phyloP scores from a whole-genome alignment of 352 stramenopile species.

The Pythium dissotocum region DNA sequence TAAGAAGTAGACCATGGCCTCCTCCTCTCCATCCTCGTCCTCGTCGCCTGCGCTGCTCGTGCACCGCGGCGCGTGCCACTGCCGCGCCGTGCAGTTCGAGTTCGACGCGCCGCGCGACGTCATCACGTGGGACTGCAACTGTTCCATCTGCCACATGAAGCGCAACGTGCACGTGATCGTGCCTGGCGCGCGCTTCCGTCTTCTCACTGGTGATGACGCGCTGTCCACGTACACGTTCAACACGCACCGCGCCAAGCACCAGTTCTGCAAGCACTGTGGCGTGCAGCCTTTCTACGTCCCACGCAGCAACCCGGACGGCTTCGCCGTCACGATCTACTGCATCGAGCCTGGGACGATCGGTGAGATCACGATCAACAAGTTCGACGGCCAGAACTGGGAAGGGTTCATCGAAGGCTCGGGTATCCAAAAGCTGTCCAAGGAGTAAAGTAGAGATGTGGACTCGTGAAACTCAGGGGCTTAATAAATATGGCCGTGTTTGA shows the following conservation, averaged over 20 bases:
- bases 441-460: background rate
- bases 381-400: slow-evolving; percentile 82
- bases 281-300: slow-evolving; percentile 83
- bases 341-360: slow-evolving; percentile 52
- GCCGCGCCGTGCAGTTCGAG: slow-evolving; percentile 65
- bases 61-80: slow-evolving; percentile 71
- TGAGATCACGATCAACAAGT: slow-evolving; percentile 57
- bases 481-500: slow-evolving; percentile 9
- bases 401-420: slow-evolving; percentile 34
- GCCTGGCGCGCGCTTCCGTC: slow-evolving; percentile 48
- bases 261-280: slow-evolving; percentile 80
- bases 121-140: slow-evolving; percentile 79
- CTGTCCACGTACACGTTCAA: slow-evolving; percentile 86
- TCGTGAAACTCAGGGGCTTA: background rate
- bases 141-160: slow-evolving; percentile 84
- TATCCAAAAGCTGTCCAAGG: slow-evolving; percentile 44
- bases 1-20: slow-evolving; percentile 3
- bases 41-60: slow-evolving; percentile 22
- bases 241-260: slow-evolving; percentile 71
- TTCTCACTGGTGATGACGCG: slow-evolving; percentile 44
- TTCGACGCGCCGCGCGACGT: slow-evolving; percentile 59
- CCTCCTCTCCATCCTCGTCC: background rate
- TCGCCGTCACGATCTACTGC: slow-evolving; percentile 75
- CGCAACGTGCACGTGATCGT: slow-evolving; percentile 76
- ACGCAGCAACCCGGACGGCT: slow-evolving; percentile 78